A percentile compares a stretch with the other conserved stretches of the same genome.
phyloP scores from a whole-genome alignment of 2,329 filamentous ascomycete species.

The Penicillium vulpinum region DNA sequence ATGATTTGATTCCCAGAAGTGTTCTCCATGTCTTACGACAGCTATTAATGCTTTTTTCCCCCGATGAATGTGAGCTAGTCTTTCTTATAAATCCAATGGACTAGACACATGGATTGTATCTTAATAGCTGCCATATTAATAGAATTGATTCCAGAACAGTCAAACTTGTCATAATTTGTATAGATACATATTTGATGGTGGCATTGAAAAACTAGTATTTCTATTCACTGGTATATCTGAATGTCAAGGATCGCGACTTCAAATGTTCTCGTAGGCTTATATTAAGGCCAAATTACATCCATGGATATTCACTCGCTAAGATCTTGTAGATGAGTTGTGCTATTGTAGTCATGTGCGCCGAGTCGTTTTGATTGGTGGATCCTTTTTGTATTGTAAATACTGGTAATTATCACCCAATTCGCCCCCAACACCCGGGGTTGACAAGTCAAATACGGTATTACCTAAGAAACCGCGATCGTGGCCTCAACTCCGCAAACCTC shows the following conservation, averaged over 20 bases:
- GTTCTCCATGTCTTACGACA: constrained; percentile 24
- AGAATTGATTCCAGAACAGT: background rate
- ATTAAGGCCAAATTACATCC: background rate
- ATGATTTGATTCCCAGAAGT: constrained; percentile 23
- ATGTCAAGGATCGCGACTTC: background rate
- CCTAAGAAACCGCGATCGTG: constrained; percentile 30
- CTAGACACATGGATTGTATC: constrained; percentile 1
- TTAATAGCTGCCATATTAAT: background rate
- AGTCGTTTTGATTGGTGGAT: constrained; percentile 8
- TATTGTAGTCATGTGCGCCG: background rate
- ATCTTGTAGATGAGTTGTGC: background rate
- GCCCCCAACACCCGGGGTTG: background rate
- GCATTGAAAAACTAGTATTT: background rate
- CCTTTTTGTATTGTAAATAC: constrained; percentile 9
- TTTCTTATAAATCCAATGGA: constrained; percentile 3
- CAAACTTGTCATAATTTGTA: background rate
- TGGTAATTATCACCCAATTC: background rate
- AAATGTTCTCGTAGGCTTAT: background rate
- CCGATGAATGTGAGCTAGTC: constrained; percentile 13
- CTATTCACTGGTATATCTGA: background rate
- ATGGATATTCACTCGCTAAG: background rate
- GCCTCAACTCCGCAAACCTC: constrained; percentile 30
- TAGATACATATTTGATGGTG: too few species aligned
- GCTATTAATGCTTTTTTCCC: constrained; percentile 15
- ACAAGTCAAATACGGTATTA: constrained; percentile 22